phyloP scores from a whole-genome alignment of 495 filamentous ascomycete genomes.

The Aspergillus panamensis region DNA sequence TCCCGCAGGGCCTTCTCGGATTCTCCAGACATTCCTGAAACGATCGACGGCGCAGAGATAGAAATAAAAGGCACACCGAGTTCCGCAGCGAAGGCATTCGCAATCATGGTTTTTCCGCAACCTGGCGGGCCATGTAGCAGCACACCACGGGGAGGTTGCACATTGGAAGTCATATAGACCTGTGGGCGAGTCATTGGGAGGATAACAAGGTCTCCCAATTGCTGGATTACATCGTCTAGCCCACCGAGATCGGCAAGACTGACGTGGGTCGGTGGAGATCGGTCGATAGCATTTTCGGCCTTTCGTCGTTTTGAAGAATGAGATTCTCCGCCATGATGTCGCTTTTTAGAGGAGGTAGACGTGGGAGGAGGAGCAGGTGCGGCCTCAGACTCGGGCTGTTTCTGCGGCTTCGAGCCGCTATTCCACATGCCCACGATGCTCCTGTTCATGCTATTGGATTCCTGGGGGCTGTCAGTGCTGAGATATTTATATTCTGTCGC shows the following conservation, averaged over 20 bases:
- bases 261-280: conserved; percentile 70
- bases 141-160: conserved; percentile 80
- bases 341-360: conserved; percentile 41
- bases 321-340: conserved; percentile 66
- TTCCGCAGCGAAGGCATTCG: conserved; percentile 83
- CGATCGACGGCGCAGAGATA: conserved; percentile 82
- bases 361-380: conserved; percentile 20
- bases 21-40: conserved; percentile 94
- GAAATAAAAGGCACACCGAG: conserved; percentile 84
- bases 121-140: conserved; percentile 90
- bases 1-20: conserved; percentile 93
- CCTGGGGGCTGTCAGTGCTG: conserved; percentile 31
- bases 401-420: conserved; percentile 38
- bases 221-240: conserved; percentile 70
- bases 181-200: conserved; percentile 73
- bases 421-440: conserved; percentile 69
- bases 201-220: conserved; percentile 77
- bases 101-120: conserved; percentile 93
- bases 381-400: conserved; percentile 28
- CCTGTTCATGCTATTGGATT: conserved; percentile 70
- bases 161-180: conserved; percentile 56
- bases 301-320: conserved; percentile 59
- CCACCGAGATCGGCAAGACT: conserved; percentile 82
- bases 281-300: conserved; percentile 52
- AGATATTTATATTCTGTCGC: neutral